These are phyloP conservation scores for Zelonia costaricensis DNA, from an alignment of 208 protist genomes.

Conservation along the genomic window DNA sequence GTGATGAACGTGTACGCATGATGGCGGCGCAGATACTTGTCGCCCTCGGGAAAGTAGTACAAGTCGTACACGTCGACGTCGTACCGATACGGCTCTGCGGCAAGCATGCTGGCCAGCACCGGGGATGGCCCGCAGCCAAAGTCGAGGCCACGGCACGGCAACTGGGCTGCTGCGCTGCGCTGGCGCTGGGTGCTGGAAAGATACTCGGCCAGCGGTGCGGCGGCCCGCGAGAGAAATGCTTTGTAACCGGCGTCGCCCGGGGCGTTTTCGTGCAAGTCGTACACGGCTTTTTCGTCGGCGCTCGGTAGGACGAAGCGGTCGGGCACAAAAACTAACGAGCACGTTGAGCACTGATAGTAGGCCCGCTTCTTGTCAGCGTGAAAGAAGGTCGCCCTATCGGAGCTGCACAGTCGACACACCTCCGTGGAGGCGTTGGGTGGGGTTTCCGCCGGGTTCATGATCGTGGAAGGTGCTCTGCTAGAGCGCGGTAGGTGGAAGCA, in stretches of 20 bases:
- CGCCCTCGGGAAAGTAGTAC: constrained; percentile 40
- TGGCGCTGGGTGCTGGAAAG: not conserved
- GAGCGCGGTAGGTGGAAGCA: too few relatives aligned
- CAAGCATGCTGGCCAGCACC: constrained; percentile 33
- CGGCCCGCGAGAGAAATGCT: constrained; percentile 38
- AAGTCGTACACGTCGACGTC: constrained; percentile 42
- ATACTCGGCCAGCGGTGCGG: constrained; percentile 28
- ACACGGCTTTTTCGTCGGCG: constrained; percentile 42
- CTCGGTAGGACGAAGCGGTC: constrained; percentile 19
- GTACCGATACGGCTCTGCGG: constrained; percentile 12
- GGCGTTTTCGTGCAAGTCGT: constrained; percentile 55
- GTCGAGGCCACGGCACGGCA: constrained; percentile 31
- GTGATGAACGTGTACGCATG: constrained; percentile 50
- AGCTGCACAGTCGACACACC: constrained; percentile 37
- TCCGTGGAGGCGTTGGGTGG: not conserved
- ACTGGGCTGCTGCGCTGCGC: not conserved
- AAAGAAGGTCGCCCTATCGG: constrained; percentile 8
- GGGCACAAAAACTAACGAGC: constrained; percentile 48
- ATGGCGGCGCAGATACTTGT: not conserved
- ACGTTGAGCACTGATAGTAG: constrained; percentile 36
- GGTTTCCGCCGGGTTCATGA: too few relatives aligned
- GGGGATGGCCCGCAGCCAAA: constrained; percentile 56
- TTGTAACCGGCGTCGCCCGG: constrained; percentile 36
- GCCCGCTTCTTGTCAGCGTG: constrained; percentile 33
- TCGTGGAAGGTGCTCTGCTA: too few relatives aligned